Evolutionary conservation across 371 early-diverging fungal species (phyloP).

Genomic region (Mortierella sp.): DNA sequence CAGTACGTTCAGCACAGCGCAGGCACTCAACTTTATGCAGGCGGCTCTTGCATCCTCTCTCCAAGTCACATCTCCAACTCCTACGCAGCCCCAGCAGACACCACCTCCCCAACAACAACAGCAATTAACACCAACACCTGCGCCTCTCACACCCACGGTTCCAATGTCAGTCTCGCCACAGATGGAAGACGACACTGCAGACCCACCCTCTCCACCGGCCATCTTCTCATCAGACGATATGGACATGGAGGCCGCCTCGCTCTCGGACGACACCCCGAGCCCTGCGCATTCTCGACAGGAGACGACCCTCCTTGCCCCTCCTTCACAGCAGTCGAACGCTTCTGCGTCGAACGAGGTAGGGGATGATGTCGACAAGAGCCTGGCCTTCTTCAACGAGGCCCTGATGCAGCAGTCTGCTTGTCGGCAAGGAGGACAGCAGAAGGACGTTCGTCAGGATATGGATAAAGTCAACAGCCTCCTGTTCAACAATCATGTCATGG

Average conservation of each 20-base stretch:
- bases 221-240: constrained; percentile 34
- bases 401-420: neutral
- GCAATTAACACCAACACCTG: constrained; percentile 18
- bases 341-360: neutral
- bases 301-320: neutral
- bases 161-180: constrained; percentile 16
- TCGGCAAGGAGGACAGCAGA: too few species aligned
- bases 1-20: constrained; percentile 8
- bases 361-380: neutral
- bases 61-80: constrained; percentile 1
- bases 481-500: constrained; percentile 33
- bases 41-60: constrained; percentile 26
- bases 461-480: constrained; percentile 34
- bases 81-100: constrained; percentile 13
- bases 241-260: constrained; percentile 34
- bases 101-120: neutral
- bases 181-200: constrained; percentile 31
- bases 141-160: constrained; percentile 5
- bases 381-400: constrained; percentile 3
- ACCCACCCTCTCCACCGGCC: constrained; percentile 31
- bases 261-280: constrained; percentile 23
- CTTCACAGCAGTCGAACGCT: neutral
- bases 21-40: constrained; percentile 42
- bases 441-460: constrained; percentile 20
- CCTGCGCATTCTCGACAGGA: constrained; percentile 32